These are phyloP conservation scores for Phtheirospermum japonicum DNA, from an alignment of 257 asterid genomes.

Conservation along the genomic window DNA sequence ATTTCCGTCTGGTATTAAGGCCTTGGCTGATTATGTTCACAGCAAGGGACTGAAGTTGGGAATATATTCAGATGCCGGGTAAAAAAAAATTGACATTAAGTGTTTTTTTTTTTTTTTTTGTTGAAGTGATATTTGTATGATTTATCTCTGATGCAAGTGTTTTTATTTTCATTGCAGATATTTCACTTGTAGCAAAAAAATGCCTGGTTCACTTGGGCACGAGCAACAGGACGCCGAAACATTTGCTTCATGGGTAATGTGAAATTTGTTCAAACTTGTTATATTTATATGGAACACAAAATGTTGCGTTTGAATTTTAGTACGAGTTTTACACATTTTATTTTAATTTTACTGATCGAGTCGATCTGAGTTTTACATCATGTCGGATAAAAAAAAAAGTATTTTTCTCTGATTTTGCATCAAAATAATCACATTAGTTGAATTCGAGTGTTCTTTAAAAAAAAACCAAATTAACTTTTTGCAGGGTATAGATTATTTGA, in stretches of 20 bases:
- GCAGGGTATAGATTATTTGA: conserved; percentile 91
- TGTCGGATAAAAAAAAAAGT: too few species aligned
- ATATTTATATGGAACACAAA: neutral
- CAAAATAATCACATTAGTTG: too few species aligned
- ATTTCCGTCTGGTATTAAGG: conserved; percentile 95
- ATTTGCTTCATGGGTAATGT: conserved; percentile 76
- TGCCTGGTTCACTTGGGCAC: conserved; percentile 94
- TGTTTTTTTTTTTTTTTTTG: neutral
- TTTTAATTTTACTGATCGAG: too few species aligned
- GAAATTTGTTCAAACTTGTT: neutral
- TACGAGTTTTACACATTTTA: too few species aligned
- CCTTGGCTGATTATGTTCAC: conserved; percentile 85
- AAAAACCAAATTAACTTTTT: conserved; percentile 1
- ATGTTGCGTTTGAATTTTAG: too few species aligned
- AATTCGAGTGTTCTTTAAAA: too few species aligned
- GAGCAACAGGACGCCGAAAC: conserved; percentile 87
- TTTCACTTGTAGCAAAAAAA: conserved; percentile 66
- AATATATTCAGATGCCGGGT: conserved; percentile 96
- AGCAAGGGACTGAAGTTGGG: conserved; percentile 90
- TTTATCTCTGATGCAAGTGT: neutral
- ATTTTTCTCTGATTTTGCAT: too few species aligned
- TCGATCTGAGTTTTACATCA: too few species aligned
- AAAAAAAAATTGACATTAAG: conserved; percentile 10
- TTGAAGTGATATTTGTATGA: neutral
- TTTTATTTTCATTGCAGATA: conserved; percentile 44